Conservation (phyloP, 2,329 filamentous ascomycete species). For the Neonectria coccinea region DNA sequence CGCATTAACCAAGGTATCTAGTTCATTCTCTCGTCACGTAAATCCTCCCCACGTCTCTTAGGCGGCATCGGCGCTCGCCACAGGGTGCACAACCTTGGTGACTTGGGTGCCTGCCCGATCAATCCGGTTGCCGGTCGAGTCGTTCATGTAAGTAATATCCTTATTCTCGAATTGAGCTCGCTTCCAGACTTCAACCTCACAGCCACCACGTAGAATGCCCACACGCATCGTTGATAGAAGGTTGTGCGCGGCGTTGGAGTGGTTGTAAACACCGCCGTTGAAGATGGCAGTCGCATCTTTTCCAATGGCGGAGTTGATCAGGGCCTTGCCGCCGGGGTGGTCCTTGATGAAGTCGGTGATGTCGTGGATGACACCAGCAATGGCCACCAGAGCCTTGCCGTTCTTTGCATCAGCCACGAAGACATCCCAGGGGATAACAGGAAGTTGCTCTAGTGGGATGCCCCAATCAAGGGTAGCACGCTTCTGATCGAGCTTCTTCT, state of each 20-base stretch:
- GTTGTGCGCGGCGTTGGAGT: conserved; percentile 92
- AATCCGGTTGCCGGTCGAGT: conserved; percentile 83
- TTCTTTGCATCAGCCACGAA: conserved; percentile 81
- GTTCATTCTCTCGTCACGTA: conserved; percentile 32
- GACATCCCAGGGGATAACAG: conserved; percentile 87
- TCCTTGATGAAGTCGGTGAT: conserved; percentile 86
- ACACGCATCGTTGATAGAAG: conserved; percentile 88
- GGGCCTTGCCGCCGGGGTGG: conserved; percentile 87
- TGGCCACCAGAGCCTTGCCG: conserved; percentile 79
- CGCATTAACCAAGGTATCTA: conserved; percentile 35
- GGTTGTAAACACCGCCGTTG: conserved; percentile 90
- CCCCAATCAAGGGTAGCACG: conserved; percentile 87
- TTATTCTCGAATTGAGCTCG: conserved; percentile 85
- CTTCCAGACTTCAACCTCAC: conserved; percentile 95
- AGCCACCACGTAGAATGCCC: conserved; percentile 85
- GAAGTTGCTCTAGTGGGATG: conserved; percentile 84
- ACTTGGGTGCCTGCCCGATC: conserved; percentile 87
- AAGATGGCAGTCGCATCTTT: conserved; percentile 92
- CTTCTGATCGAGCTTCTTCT: conserved; percentile 94
- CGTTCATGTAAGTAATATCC: conserved; percentile 82
- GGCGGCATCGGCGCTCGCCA: conserved; percentile 86
- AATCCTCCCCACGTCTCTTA: conserved; percentile 52
- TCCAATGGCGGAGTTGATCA: conserved; percentile 84
- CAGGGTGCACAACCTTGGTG: conserved; percentile 83
- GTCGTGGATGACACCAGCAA: conserved; percentile 89